Base-by-base conservation (phyloP, 1,139 yeast species). In the Geotrichum fermentans region DNA sequence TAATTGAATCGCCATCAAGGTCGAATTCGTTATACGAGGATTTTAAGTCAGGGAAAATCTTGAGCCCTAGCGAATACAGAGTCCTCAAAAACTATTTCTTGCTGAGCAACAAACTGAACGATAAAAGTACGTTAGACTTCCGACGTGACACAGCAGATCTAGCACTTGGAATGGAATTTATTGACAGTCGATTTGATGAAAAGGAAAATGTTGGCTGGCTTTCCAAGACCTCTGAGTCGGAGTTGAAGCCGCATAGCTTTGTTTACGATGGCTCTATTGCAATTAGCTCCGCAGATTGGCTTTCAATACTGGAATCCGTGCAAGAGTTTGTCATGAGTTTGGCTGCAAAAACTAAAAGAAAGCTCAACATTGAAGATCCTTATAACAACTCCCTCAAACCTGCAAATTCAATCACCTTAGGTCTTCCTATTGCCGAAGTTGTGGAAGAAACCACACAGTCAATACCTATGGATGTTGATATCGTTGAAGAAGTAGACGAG, bases 41-140 rank as follows among this genome's bases (percentile, higher is more conserved):
- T 10, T 50, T 60, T 8, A 29, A 50, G 14, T 47, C 54, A 21
- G 58, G 55, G 13, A 55, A 52, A 17, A 48, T 47, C n/a, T 44
- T 62, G 1, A 54, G 56, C 4, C 61, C 62, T 4, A 56, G 55
- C 20, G 67, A 63, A 24, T 28, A 48, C 28, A 38, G 53, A 41
- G 35, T 48, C 16, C 8, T 54, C 24, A 47, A 48, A 32, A 21
- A 43, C 40, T 47, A 47, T 24, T 50, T 43, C 39, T 14, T 30
- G 4, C 49, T 50, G 2, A 39, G 47, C 34, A 21, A 40, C 14
- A 40, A 36, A 14, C 35, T 50, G 1, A 50, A 67, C 3, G 68
- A 66, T 3, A 80, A 75, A 48, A 74, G 77, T 43, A 77, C 76
- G 6, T 73, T 73, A 18, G 24, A 26, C n/a, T 36, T 28, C 11